Conservation (phyloP, 2,329 filamentous ascomycete genomes). For the Neospermospora avenae region DNA sequence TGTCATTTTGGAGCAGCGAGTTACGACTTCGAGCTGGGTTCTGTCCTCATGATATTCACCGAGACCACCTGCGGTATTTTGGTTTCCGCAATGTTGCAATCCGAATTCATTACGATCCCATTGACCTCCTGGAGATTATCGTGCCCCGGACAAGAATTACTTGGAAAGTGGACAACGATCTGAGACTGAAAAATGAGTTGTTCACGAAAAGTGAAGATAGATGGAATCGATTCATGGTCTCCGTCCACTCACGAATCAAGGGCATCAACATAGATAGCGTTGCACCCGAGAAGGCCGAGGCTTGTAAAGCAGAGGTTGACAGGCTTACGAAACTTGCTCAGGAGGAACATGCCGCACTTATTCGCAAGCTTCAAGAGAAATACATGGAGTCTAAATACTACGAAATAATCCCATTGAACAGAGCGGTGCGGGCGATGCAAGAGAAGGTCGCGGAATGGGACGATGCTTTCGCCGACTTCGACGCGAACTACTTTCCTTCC, state of each 20-base stretch:
- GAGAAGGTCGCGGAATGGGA: slow-evolving; percentile 96
- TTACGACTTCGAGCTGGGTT: slow-evolving; percentile 69
- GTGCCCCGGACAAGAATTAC: slow-evolving; percentile 87
- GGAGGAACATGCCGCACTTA: slow-evolving; percentile 73
- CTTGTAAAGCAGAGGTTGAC: slow-evolving; percentile 80
- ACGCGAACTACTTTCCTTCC: slow-evolving; percentile 85
- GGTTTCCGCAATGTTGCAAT: slow-evolving; percentile 82
- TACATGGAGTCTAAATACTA: slow-evolving; percentile 96
- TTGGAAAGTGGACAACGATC: slow-evolving; percentile 95
- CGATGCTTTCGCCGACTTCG: slow-evolving; percentile 82
- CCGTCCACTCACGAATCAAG: slow-evolving; percentile 77
- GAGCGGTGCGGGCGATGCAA: slow-evolving; percentile 82
- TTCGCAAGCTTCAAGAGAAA: slow-evolving; percentile 77
- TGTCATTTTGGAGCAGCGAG: slow-evolving; percentile 91
- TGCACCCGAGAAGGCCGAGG: slow-evolving; percentile 78
- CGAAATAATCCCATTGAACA: slow-evolving; percentile 91
- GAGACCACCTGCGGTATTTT: slow-evolving; percentile 90
- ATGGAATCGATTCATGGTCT: slow-evolving; percentile 81
- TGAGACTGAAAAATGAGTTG: slow-evolving; percentile 89
- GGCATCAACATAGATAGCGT: slow-evolving; percentile 91
- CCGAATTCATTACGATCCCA: slow-evolving; percentile 86
- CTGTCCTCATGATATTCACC: slow-evolving; percentile 89
- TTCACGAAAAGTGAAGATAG: slow-evolving; percentile 78
- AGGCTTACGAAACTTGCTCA: slow-evolving; percentile 72
- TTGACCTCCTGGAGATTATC: slow-evolving; percentile 90